phyloP scores from a whole-genome alignment of 805 yeast species.

The Saturnispora serradocipensis region DNA sequence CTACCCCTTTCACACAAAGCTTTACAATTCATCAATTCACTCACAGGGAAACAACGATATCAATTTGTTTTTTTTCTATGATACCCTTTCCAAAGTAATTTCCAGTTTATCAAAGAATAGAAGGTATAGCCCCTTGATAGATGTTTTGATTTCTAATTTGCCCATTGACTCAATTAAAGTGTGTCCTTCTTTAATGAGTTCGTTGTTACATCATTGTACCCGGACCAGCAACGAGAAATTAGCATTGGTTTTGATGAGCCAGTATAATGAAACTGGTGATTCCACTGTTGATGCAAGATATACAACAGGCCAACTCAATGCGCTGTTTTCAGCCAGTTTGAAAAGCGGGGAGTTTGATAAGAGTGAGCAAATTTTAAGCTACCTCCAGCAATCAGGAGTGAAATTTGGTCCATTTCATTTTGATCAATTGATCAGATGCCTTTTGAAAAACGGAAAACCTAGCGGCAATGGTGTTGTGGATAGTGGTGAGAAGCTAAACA shows the following conservation, averaged over 20 bases:
- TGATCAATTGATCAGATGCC: slow-evolving; percentile 24
- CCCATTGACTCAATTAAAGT: slow-evolving; percentile 28
- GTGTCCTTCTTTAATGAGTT: slow-evolving; percentile 27
- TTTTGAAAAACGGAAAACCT: slow-evolving; percentile 11
- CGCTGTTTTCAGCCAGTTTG: slow-evolving; percentile 24
- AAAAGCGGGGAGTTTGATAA: slow-evolving; percentile 20
- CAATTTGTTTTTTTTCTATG: slow-evolving; percentile 25
- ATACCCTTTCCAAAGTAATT: slow-evolving; percentile 21
- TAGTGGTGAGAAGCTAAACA: not conserved
- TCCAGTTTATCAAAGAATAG: slow-evolving; percentile 23
- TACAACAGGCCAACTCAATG: slow-evolving; percentile 24
- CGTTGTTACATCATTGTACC: slow-evolving; percentile 24
- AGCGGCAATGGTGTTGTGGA: not conserved
- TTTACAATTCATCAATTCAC: slow-evolving; percentile 19
- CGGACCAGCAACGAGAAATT: slow-evolving; percentile 20
- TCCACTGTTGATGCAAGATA: slow-evolving; percentile 17
- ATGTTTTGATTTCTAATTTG: slow-evolving; percentile 21
- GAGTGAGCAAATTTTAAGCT: slow-evolving; percentile 23
- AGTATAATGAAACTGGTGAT: slow-evolving; percentile 18
- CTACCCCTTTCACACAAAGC: slow-evolving; percentile 24
- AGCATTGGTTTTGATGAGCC: slow-evolving; percentile 20
- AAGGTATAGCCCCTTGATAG: slow-evolving; percentile 22
- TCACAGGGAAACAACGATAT: slow-evolving; percentile 20
- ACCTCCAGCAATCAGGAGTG: slow-evolving; percentile 20
- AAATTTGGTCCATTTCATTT: slow-evolving; percentile 23